Evolutionary conservation across 2,329 filamentous ascomycete genomes (phyloP), one percentile per base, ranked within the genome.

Genomic region (Microsporum ferrugineum): DNA sequence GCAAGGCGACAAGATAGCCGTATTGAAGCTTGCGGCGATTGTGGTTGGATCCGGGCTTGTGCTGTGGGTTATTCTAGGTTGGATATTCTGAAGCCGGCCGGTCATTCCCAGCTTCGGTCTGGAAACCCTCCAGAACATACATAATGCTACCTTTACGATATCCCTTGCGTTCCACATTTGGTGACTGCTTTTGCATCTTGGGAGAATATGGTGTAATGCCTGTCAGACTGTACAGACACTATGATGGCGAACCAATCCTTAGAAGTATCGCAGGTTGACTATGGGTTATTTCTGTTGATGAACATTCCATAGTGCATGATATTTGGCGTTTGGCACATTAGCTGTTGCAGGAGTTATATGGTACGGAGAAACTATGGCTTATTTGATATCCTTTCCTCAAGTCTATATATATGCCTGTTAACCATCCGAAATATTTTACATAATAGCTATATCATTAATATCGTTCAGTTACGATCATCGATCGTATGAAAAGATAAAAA

Each of bases 11-110:
- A 92, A 90, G 69, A 83, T 96, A 45, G 92, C 94, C 14, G 87
- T 97, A 43, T 75, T 99, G 63, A 96, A 96, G 75, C 79, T 99
- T 57, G 85, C 91, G 0, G 92, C 84, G 29, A 95, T 96, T 43
- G 80, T 95, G 29, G 81, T 92, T 49, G 90, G 77, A 5, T 75
- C 78, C 6, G 85, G 95, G 55, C 68, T 97, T 59, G 74, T 91
- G 61, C 70, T 96, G 43, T 97, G 89, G 75, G 91, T 91, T 71
- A 76, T 87, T 10, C 76, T 81, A 66, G 83, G 83, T 66, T 79
- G 86, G 73, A 77, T 89, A 60, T 82, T 88, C 47, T 76, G 62
- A 66, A 49, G 80, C 81, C 1, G 17, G 17, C 17, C 17, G 17
- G 17, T 1, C 17, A 23, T 23, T 23, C 17, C 17, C 17, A 23